Conservation (phyloP, 2,329 filamentous ascomycete genomes). For the Leptographium galeiforme region DNA sequence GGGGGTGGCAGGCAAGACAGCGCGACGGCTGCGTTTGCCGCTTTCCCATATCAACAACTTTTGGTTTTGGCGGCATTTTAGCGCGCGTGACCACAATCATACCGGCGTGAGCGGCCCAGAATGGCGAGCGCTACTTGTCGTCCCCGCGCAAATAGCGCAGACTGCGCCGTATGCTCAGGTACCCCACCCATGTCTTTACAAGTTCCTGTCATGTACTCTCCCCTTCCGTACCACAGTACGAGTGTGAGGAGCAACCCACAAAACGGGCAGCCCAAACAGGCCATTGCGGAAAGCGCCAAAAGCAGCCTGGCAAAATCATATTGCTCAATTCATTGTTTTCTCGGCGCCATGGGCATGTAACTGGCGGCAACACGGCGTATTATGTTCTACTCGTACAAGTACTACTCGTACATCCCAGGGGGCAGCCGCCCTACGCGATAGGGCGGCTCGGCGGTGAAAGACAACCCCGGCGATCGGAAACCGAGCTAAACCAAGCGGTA, state of each 20-base stretch:
- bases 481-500: neutral
- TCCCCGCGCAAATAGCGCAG: neutral
- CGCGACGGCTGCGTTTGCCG: neutral
- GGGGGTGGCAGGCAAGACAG: neutral
- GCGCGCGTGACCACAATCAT: neutral
- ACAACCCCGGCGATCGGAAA: neutral
- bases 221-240: neutral
- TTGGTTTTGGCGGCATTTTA: neutral
- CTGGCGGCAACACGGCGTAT: too few relatives aligned
- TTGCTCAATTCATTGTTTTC: too few relatives aligned
- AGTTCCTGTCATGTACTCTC: neutral
- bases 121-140: neutral
- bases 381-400: too few relatives aligned
- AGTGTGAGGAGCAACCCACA: neutral
- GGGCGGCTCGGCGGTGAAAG: neutral
- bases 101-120: neutral
- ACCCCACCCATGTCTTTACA: neutral
- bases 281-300: neutral
- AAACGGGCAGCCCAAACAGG: neutral
- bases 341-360: too few relatives aligned
- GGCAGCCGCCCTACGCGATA: neutral
- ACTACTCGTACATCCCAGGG: neutral
- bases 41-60: conserved; percentile 4
- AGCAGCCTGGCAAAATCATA: too few relatives aligned
- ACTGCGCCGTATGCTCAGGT: neutral